Conservation (phyloP, 1,139 yeast species). For the Chernovozyma sophiae-reginae region DNA sequence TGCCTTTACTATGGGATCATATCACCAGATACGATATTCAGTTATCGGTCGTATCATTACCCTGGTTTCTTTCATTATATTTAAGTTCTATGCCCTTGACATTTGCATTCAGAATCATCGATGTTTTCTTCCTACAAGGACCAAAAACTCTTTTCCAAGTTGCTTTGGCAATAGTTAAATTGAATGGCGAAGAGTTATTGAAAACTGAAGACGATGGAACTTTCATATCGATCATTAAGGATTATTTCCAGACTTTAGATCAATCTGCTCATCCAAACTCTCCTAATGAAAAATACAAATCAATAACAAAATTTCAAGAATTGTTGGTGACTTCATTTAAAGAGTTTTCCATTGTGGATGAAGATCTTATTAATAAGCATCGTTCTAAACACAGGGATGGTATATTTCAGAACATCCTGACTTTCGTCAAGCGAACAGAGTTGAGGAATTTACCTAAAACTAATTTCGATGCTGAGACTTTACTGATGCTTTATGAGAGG, state of each 20-base stretch:
- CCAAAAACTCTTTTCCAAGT: constrained; percentile 88
- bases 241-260: constrained; percentile 74
- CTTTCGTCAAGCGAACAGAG: constrained; percentile 89
- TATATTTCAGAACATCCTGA: constrained; percentile 80
- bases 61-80: constrained; percentile 93
- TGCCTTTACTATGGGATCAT: constrained; percentile 89
- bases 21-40: constrained; percentile 79
- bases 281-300: constrained; percentile 56
- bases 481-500: constrained; percentile 77
- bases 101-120: constrained; percentile 88
- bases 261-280: constrained; percentile 78
- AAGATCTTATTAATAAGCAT: constrained; percentile 64
- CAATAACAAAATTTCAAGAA: constrained; percentile 83
- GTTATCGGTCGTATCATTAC: constrained; percentile 88
- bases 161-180: constrained; percentile 79
- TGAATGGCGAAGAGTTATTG: constrained; percentile 81
- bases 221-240: constrained; percentile 79
- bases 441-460: constrained; percentile 78
- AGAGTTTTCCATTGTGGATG: constrained; percentile 80
- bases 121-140: constrained; percentile 88
- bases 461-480: constrained; percentile 52
- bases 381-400: constrained; percentile 70
- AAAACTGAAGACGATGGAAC: constrained; percentile 88
- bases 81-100: constrained; percentile 93
- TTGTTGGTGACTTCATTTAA: constrained; percentile 87